Percentiles rank a stretch among this genome's conserved stretches.
phyloP scores from a whole-genome alignment of 495 filamentous ascomycete genomes.

The Xylaria palmicola region DNA sequence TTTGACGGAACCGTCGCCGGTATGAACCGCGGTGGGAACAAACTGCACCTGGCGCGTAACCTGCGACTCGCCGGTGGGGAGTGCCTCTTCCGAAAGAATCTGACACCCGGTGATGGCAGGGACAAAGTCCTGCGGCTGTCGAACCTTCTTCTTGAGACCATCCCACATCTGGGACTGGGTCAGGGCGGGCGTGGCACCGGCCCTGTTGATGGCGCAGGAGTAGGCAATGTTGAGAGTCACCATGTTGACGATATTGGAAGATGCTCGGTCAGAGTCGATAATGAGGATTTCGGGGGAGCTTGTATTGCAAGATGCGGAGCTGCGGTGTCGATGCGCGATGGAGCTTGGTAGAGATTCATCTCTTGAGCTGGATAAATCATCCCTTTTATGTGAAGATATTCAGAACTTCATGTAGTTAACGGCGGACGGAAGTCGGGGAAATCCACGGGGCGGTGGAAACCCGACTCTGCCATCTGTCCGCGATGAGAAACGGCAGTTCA shows the following conservation, averaged over 20 bases:
- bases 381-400: not conserved
- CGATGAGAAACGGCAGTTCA: not conserved
- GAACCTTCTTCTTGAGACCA: constrained; percentile 42
- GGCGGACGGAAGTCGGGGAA: constrained; percentile 12
- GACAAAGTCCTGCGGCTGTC: constrained; percentile 39
- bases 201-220: constrained; percentile 42
- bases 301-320: not conserved
- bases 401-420: not conserved
- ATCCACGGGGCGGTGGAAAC: not conserved
- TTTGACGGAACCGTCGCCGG: not conserved
- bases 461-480: not conserved
- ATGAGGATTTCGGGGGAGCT: not conserved
- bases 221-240: constrained; percentile 40
- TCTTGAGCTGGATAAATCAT: not conserved
- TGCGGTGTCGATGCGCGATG: not conserved
- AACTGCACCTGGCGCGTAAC: constrained; percentile 35
- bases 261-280: not conserved
- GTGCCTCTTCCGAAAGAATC: constrained; percentile 27
- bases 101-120: constrained; percentile 37
- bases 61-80: constrained; percentile 12
- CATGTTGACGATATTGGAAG: constrained; percentile 25
- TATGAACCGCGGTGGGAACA: constrained; percentile 16
- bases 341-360: not conserved
- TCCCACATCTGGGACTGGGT: constrained; percentile 39
- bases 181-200: constrained; percentile 26